These are phyloP conservation scores for Simplicillium sp. DNA, from an alignment of 2,329 filamentous ascomycete genomes.

Conservation along the genomic window DNA sequence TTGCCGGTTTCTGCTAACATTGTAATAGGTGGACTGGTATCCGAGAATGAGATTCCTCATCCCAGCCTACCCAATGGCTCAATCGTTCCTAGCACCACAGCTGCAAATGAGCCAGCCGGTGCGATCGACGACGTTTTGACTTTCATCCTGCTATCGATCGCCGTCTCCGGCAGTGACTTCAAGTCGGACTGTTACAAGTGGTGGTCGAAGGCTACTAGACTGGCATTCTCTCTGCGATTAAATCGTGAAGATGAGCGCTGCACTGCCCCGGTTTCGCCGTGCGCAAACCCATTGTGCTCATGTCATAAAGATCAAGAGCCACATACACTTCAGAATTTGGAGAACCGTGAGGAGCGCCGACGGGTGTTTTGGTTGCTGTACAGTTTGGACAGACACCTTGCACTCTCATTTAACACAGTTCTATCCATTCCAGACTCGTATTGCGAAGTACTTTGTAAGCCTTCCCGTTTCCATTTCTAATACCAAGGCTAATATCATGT, in stretches of 20 bases:
- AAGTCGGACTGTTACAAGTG: slow-evolving; percentile 37
- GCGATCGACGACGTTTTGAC: slow-evolving; percentile 33
- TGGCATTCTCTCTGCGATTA: slow-evolving; percentile 27
- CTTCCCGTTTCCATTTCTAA: background rate
- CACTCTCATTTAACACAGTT: slow-evolving; percentile 34
- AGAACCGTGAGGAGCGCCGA: slow-evolving; percentile 35
- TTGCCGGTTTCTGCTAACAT: slow-evolving; percentile 1
- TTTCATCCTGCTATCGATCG: slow-evolving; percentile 32
- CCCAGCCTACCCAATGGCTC: slow-evolving; percentile 12
- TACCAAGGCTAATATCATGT: background rate
- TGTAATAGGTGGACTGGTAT: slow-evolving; percentile 18
- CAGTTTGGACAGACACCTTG: slow-evolving; percentile 34
- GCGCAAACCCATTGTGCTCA: slow-evolving; percentile 20
- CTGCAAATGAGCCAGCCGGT: slow-evolving; percentile 23
- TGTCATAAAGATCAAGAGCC: slow-evolving; percentile 19
- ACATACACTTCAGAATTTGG: slow-evolving; percentile 18
- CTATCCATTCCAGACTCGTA: slow-evolving; percentile 35
- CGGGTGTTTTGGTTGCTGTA: slow-evolving; percentile 39
- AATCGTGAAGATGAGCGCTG: slow-evolving; percentile 27
- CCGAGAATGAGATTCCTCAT: slow-evolving; percentile 20
- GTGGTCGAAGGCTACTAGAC: slow-evolving; percentile 32
- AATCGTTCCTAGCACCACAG: slow-evolving; percentile 17
- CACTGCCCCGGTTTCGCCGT: slow-evolving; percentile 16
- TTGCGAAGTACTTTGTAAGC: slow-evolving; percentile 28
- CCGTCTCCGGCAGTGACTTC: slow-evolving; percentile 36